Base-by-base conservation (phyloP, 495 filamentous ascomycete species). In the Geoglossum glabrum region DNA sequence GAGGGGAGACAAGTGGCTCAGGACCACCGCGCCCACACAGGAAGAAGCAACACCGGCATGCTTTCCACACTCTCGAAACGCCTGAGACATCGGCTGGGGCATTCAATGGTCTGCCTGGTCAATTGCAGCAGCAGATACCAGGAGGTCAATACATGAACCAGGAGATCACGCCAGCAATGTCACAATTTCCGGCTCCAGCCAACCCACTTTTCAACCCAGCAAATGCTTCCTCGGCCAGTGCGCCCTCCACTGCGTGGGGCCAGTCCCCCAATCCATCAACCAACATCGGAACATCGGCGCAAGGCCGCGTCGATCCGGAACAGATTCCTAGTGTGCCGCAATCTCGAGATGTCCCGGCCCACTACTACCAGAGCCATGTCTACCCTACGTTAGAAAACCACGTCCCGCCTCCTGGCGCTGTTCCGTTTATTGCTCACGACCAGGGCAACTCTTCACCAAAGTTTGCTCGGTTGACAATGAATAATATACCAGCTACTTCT, bases 391-490 rank as follows among this genome's bases (percentile, higher is more conserved):
- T 96, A 71, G 89, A 95, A 67, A 82, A 83, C 31, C 87, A 94
- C 65, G 72, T 90, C 1, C 87, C 92, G 19, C 92, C 92, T 21
- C 88, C 93, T 26, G 88, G 87, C 13, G 76, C 83, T n/a, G 78
- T 90, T 28, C 87, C 93, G 0, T 97, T 92, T 63, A 83, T 95
- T 54, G 87, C 88, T 11, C 84, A 81, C 61, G 92, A 99, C 66
- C 93, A 97, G 69, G 90, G 92, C 60, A 99, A 96, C 67, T 84
- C 93, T 23, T 97, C 92, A 10, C 93, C 92, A 23, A 95, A 95
- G 69, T 89, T 87, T 65, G 85, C 89, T 31, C 84, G 92, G 45
- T 73, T 99, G 45, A 93, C 88, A 2, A 72, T 97, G 65, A 97
- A 90, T 68, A 92, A 83, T 66, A 88, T 99, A 51, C 93, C 92